These are phyloP conservation scores for Sarocladiaceae sp. DNA, from an alignment of 2,329 filamentous ascomycete species.

Conservation along the genomic window DNA sequence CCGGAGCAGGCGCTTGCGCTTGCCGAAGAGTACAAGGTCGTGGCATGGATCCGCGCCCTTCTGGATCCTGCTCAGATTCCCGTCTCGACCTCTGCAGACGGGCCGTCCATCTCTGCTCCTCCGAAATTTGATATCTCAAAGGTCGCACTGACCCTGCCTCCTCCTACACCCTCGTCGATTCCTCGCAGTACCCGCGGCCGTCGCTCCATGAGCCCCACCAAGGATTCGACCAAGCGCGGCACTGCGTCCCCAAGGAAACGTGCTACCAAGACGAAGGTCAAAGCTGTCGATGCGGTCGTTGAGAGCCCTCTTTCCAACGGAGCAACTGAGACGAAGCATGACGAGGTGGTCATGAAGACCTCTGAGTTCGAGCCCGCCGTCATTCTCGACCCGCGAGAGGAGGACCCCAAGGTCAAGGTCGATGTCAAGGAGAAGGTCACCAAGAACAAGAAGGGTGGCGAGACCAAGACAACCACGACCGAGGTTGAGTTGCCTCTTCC, in stretches of 20 bases:
- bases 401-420: constrained; percentile 59
- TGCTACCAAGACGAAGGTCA: constrained; percentile 36
- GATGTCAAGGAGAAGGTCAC: constrained; percentile 61
- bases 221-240: constrained; percentile 36
- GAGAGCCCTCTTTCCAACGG: constrained; percentile 26
- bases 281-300: constrained; percentile 25
- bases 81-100: constrained; percentile 51
- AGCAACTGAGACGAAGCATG: constrained; percentile 21
- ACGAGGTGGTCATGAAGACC: constrained; percentile 36
- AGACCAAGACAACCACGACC: constrained; percentile 62
- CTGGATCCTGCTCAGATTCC: constrained; percentile 79
- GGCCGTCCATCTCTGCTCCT: constrained; percentile 70
- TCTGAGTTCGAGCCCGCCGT: constrained; percentile 43
- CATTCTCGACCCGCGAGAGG: constrained; percentile 45
- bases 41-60: constrained; percentile 84
- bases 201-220: constrained; percentile 53
- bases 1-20: constrained; percentile 74
- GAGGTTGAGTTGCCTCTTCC: constrained; percentile 65
- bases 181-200: constrained; percentile 43
- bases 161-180: constrained; percentile 41
- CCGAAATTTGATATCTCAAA: constrained; percentile 65
- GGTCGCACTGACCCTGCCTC: constrained; percentile 35
- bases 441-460: constrained; percentile 47
- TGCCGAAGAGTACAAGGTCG: constrained; percentile 80
- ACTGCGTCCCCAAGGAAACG: constrained; percentile 51